These are phyloP conservation scores for Corymbia maculata DNA, from an alignment of 345 rosid genomes.

Conservation along the genomic window DNA sequence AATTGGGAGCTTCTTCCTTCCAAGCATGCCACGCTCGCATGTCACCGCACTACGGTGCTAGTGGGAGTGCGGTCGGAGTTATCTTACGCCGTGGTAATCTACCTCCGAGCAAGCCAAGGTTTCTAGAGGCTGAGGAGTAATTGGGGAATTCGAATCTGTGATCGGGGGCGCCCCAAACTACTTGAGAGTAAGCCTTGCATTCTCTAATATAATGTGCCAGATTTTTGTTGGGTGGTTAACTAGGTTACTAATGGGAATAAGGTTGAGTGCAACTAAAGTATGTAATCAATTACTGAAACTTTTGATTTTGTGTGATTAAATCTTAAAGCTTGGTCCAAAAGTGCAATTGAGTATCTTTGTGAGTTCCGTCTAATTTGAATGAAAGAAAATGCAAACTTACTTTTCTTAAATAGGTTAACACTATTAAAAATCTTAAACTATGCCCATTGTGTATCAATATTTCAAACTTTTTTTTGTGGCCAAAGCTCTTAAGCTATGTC, in stretches of 20 bases:
- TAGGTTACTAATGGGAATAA: not conserved
- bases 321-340: not conserved
- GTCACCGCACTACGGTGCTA: not conserved
- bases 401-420: not conserved
- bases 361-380: not conserved
- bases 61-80: not conserved
- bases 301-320: not conserved
- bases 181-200: not conserved
- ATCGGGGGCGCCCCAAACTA: not conserved
- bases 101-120: not conserved
- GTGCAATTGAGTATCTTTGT: not conserved
- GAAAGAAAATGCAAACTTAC: not conserved
- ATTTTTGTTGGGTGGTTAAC: not conserved
- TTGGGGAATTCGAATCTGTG: not conserved
- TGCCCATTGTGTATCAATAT: not conserved
- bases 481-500: not conserved
- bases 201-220: not conserved
- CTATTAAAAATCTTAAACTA: not conserved
- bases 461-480: not conserved
- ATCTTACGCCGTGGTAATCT: not conserved
- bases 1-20: not conserved
- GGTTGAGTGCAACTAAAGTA: not conserved
- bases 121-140: not conserved
- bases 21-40: not conserved
- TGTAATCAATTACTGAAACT: not conserved